These are phyloP conservation scores for Botrytis porri DNA, from an alignment of 2,329 filamentous ascomycete genomes.

Conservation along the genomic window DNA sequence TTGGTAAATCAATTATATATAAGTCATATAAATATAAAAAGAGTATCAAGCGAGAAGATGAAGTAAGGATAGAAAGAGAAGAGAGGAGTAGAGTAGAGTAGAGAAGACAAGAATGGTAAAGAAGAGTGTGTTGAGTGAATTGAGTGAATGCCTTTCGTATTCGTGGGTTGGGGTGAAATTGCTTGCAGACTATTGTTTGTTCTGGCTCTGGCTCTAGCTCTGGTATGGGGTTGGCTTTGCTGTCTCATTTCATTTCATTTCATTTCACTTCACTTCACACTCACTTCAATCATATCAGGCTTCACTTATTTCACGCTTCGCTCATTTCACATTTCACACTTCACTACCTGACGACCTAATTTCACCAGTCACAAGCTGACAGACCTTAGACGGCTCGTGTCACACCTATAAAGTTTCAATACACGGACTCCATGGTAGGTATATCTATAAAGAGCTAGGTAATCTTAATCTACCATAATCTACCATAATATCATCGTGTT, in stretches of 20 bases:
- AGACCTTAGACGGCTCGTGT: not conserved
- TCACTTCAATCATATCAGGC: not conserved
- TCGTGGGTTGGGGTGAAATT: not conserved
- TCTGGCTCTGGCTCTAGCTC: not conserved
- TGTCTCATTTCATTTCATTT: not conserved
- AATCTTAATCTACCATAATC: no score
- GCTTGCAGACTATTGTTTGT: not conserved
- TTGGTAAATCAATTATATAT: not conserved
- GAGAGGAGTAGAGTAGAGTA: no score
- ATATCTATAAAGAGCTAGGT: not conserved
- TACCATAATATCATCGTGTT: not conserved
- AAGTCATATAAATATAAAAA: not conserved
- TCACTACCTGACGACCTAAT: not conserved
- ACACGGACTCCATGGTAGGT: not conserved
- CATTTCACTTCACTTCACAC: not conserved
- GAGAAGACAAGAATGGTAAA: not conserved
- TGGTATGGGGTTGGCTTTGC: not conserved
- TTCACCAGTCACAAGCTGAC: not conserved
- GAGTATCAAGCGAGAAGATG: not conserved
- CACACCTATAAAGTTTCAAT: not conserved
- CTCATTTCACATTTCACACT: not conserved
- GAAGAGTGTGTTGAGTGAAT: not conserved
- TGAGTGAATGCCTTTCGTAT: not conserved
- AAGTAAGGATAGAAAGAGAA: not conserved
- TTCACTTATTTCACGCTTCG: not conserved